Base-by-base conservation (phyloP, 176 grass and related monocot genomes). In the Oryza brachyantha region DNA sequence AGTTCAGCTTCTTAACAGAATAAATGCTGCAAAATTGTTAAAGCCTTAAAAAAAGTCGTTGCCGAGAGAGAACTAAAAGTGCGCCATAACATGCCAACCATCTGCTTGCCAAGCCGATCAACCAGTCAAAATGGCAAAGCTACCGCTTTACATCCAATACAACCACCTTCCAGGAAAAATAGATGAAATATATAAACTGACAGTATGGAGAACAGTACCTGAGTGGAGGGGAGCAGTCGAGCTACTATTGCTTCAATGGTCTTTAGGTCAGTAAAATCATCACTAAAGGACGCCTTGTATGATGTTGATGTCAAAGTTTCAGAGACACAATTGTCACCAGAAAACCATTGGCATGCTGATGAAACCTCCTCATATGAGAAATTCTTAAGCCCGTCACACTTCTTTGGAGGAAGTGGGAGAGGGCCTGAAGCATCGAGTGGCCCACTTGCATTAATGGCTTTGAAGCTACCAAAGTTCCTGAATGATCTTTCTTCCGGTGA, bases 331-430 rank as follows among this genome's bases (percentile, higher is more conserved):
- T 82, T 75, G 39, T 92, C 91, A n/a, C 68, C 61, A 50, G 96
- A 99, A 81, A 96, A 99, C 78, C 90, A 42, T 29, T 91, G 88
- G 74, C 90, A 93, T 36, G 92, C 92, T 42, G 72, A 66, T 13
- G 86, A 90, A 75, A 99, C 48, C 64, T 96, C 96, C 29, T 96
- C 86, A 41, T 82, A 87, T 57, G 92, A 99, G 68, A 95, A 95
- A 43, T 86, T 93, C 58, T 88, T 86, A 68, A 93, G 80, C 9
- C 81, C 88, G 70, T 46, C 73, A 5, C 8, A 81, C 58, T 81
- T 87, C 70, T 80, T 78, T 24, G 66, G 96, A 65, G 96, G 96
- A 66, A 99, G 79, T 60, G 96, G 96, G 32, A 95, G 85, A 74
- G 92, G 96, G 29, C 96, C 92, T 50, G 96, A 99, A 60, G 81